phyloP scores from a whole-genome alignment of 1,139 yeast genomes.

The Taphrina flavorubra region DNA sequence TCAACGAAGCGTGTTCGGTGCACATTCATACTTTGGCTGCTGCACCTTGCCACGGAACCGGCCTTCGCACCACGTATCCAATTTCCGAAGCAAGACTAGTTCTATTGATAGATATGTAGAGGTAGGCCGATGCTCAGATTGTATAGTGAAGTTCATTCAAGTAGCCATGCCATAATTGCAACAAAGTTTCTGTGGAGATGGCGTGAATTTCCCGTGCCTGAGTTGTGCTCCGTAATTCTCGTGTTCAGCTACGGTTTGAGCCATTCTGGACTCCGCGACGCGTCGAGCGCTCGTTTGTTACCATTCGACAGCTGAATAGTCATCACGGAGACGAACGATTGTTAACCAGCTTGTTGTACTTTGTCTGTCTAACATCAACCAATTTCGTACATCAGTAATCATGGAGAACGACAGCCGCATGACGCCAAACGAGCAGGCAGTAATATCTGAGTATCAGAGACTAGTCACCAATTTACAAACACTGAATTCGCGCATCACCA shows the following conservation, averaged over 20 bases:
- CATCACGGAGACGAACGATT: no score
- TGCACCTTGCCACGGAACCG: not conserved
- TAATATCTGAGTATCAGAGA: conserved; percentile 35
- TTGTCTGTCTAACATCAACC: no score
- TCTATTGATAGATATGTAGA: no score
- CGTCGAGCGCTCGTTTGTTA: conserved; percentile 5
- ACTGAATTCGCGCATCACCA: conserved; percentile 41
- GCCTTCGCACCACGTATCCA: no score
- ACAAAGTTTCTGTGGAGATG: conserved; percentile 20
- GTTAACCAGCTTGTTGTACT: no score
- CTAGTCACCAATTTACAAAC: conserved; percentile 45
- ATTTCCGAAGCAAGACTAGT: no score
- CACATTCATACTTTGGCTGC: conserved; percentile 62
- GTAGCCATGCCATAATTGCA: not conserved
- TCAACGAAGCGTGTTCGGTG: conserved; percentile 95
- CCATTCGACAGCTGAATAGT: not conserved
- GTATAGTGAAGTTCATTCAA: no score
- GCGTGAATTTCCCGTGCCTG: conserved; percentile 15
- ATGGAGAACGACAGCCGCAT: conserved; percentile 16
- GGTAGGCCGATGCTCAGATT: no score
- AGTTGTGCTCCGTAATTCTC: not conserved
- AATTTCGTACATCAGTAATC: no score
- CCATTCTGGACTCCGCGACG: not conserved
- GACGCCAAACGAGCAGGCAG: conserved; percentile 36
- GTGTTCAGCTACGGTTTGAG: not conserved